These are phyloP conservation scores for Odontarrhena argentea DNA, from an alignment of 345 rosid genomes.

Conservation along the genomic window DNA sequence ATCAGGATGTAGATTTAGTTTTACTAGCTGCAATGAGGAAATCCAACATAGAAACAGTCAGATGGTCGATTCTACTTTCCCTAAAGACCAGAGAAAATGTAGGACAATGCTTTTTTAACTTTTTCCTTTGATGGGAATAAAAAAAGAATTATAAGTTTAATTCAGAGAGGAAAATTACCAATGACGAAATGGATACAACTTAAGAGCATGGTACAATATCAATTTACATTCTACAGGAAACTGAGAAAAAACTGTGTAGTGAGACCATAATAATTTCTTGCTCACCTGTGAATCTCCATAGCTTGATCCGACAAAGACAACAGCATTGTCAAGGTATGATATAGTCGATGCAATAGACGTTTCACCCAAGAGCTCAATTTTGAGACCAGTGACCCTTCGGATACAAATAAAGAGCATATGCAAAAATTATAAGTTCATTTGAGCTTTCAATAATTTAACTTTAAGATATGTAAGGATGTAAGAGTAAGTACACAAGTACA, in stretches of 20 bases:
- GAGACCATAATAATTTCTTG: neutral
- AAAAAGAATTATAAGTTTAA: conserved; percentile 2
- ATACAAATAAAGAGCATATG: conserved; percentile 30
- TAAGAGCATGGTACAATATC: neutral
- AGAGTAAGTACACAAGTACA: conserved; percentile 14
- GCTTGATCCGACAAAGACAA: conserved; percentile 94
- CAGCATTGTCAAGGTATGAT: conserved; percentile 95
- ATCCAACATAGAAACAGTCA: conserved; percentile 23
- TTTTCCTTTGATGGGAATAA: neutral
- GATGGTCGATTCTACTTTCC: neutral
- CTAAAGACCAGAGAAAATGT: conserved; percentile 17
- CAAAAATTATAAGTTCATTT: conserved; percentile 16
- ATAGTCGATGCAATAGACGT: conserved; percentile 93
- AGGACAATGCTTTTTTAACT: neutral
- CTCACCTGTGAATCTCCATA: conserved; percentile 97
- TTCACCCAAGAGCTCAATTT: conserved; percentile 94
- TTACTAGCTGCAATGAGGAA: conserved; percentile 69
- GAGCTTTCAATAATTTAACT: conserved; percentile 3
- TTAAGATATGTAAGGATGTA: neutral
- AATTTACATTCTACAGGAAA: conserved; percentile 11
- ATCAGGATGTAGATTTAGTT: conserved; percentile 91
- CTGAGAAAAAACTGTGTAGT: neutral
- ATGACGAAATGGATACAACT: neutral
- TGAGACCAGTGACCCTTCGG: conserved; percentile 88
- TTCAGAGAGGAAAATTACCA: neutral